These are phyloP conservation scores for Aegilops tauschii DNA, from an alignment of 176 grass and related monocot species.

Conservation along the genomic window DNA sequence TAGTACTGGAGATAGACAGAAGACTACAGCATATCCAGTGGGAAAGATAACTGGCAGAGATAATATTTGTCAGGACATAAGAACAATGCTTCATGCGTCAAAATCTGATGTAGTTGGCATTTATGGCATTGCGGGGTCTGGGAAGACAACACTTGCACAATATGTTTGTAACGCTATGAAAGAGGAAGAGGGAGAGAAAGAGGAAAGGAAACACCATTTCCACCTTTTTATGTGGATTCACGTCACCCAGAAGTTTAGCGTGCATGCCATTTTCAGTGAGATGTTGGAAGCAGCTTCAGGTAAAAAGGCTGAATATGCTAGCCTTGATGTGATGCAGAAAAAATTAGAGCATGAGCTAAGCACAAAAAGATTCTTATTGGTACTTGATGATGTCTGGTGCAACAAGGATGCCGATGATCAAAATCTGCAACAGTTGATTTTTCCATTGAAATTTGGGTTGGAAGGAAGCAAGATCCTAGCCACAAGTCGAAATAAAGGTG, in stretches of 20 bases:
- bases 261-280: not conserved
- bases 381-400: conserved; percentile 40
- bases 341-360: not conserved
- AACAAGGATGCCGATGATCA: not conserved
- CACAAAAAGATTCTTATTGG: conserved; percentile 1
- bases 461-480: conserved; percentile 33
- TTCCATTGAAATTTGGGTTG: not conserved
- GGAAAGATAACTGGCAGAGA: too few species aligned
- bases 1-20: too few species aligned
- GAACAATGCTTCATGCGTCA: too few species aligned
- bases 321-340: not conserved
- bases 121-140: too few species aligned
- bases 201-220: not conserved
- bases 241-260: not conserved
- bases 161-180: too few species aligned
- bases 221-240: conserved; percentile 19
- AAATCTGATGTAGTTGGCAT: too few species aligned
- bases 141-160: too few species aligned
- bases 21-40: too few species aligned
- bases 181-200: too few species aligned
- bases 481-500: conserved; percentile 11
- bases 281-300: not conserved
- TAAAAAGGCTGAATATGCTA: not conserved
- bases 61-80: too few species aligned
- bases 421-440: not conserved